Evolutionary conservation across 2,329 filamentous ascomycete species (phyloP), one percentile per base, ranked within the genome.

Genomic region (Arthrobotrys conoides): DNA sequence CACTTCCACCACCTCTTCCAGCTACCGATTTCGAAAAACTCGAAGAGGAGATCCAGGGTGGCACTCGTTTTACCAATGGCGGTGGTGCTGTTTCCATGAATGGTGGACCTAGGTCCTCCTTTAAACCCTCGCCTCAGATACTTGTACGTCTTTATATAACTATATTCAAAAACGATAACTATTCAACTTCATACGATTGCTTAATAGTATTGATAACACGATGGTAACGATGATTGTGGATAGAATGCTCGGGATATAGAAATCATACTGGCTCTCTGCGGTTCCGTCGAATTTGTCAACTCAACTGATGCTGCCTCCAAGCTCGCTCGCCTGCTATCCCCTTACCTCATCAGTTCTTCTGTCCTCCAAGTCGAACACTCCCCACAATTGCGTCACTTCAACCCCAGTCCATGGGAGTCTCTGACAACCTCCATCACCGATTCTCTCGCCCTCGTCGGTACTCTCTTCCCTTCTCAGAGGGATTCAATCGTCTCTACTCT

Each of bases 171-270:
- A 65, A 18, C 16, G 36, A 30, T 22, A 65, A 18, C 16, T 51
- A n/a, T 18, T n/a, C 27, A 33, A 49, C 22, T 27, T 9, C 18
- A 9, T 55, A 18, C 30, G 20, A 16, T 27, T 27, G 27, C 27
- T n/a, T n/a, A 30, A 30, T 30, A 30, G 6, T 30, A 30, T 30
- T 30, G 6, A 30, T 30, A 30, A 30, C 27, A 18, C 8, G 44
- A 20, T 51, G 1, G 16, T 27, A 51, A 51, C 27, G 22, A 16
- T 51, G 6, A 24, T 20, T 9, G 27, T 16, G n/a, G 33, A 22
- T 83, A 96, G 93, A 93, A 91, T 67, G 90, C 94, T 68, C 91
- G 93, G 82, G 96, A 99, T 87, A 91, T 97, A 81, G 95, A 99
- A 84, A 92, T 97, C 67, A 88, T 99, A 27, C 86, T 98, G 27